Percentiles rank a stretch among this genome's conserved stretches.
These are phyloP conservation scores for Paraphoma sp. DNA, from an alignment of 2,329 filamentous ascomycete genomes.

Conservation along the genomic window DNA sequence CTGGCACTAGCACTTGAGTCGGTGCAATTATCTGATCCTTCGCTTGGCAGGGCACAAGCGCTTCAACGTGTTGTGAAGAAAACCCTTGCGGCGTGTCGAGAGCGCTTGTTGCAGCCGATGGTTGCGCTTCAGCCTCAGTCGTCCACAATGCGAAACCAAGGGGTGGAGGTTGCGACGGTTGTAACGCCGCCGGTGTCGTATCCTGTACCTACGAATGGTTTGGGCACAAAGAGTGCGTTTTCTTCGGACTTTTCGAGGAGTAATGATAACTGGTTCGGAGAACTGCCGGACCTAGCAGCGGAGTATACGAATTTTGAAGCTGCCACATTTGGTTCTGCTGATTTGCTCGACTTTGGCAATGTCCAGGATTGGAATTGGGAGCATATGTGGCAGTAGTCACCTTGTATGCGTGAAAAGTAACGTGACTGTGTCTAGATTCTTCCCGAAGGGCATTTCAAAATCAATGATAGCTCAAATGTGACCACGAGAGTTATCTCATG, in stretches of 20 bases:
- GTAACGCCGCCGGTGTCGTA: slow-evolving; percentile 7
- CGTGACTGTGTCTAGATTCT: too few species aligned
- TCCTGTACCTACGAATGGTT: slow-evolving; percentile 1
- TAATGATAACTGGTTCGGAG: slow-evolving; percentile 17
- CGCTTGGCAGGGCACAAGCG: not conserved
- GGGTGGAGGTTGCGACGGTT: not conserved
- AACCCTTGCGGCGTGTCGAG: slow-evolving; percentile 18
- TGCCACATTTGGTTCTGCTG: slow-evolving; percentile 9
- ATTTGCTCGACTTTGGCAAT: slow-evolving; percentile 13
- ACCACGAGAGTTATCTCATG: too few species aligned
- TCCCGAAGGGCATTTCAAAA: too few species aligned
- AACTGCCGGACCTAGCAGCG: slow-evolving; percentile 16
- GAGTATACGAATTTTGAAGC: slow-evolving; percentile 15
- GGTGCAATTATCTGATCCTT: slow-evolving; percentile 10
- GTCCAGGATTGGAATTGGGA: slow-evolving; percentile 23
- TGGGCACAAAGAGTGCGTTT: slow-evolving; percentile 2
- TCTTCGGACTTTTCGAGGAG: too few species aligned
- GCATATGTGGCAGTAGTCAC: slow-evolving; percentile 21
- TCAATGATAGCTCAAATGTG: too few species aligned
- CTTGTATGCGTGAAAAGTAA: too few species aligned
- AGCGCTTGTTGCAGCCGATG: slow-evolving; percentile 14
- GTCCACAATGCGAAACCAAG: not conserved
- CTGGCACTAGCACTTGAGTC: slow-evolving; percentile 23
- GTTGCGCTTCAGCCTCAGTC: not conserved
- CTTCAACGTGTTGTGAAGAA: slow-evolving; percentile 10